A percentile compares a stretch with the other conserved stretches of the same genome.
Conservation (phyloP, 805 yeast genomes). For the Komagataella pseudopastoris region DNA sequence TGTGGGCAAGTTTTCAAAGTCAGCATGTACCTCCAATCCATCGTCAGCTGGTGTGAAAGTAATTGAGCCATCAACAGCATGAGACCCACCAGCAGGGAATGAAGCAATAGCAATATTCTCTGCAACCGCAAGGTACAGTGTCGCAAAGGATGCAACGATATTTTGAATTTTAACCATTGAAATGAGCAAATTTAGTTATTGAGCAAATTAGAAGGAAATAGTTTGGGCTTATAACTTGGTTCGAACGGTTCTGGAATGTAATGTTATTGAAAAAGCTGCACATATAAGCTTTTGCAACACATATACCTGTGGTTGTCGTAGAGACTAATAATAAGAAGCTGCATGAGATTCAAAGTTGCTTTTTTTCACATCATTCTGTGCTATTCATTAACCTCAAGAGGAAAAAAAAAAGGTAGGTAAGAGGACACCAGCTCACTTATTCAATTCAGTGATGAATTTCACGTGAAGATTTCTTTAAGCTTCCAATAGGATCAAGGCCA, state of each 20-base stretch:
- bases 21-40: slow-evolving; percentile 24
- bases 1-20: slow-evolving; percentile 27
- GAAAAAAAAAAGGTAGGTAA: neutral
- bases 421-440: too few relatives aligned
- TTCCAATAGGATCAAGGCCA: too few relatives aligned
- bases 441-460: too few relatives aligned
- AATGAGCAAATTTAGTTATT: neutral
- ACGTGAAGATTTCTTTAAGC: too few relatives aligned
- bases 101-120: slow-evolving; percentile 33
- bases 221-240: neutral
- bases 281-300: neutral
- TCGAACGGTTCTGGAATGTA: neutral
- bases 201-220: neutral
- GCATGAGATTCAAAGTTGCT: neutral
- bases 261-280: neutral
- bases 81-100: slow-evolving; percentile 25
- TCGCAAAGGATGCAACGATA: neutral
- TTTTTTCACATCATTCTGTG: too few relatives aligned
- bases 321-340: neutral
- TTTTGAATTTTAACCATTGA: neutral
- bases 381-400: too few relatives aligned
- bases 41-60: slow-evolving; percentile 6
- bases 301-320: neutral
- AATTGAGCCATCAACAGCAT: slow-evolving; percentile 4
- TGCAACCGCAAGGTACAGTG: slow-evolving; percentile 1